phyloP scores from a whole-genome alignment of 768 basidiomycete genomes.

The Boletus subparvulus region DNA sequence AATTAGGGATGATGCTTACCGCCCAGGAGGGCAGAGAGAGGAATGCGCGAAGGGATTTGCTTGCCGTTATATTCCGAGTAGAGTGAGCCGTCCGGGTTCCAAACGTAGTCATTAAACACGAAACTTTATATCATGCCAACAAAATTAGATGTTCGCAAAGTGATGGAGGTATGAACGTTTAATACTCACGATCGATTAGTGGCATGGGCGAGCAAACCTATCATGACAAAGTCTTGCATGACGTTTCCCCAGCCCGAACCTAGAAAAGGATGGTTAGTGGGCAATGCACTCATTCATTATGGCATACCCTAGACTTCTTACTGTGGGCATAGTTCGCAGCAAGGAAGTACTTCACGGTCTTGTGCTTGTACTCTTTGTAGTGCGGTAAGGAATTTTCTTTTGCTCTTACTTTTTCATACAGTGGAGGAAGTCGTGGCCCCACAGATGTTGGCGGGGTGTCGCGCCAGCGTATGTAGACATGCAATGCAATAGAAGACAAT shows the following conservation, averaged over 20 bases:
- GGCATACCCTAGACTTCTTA: slow-evolving; percentile 15
- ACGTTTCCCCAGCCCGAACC: slow-evolving; percentile 42
- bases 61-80: slow-evolving; percentile 40
- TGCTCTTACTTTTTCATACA: slow-evolving; percentile 39
- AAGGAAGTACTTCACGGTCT: slow-evolving; percentile 44
- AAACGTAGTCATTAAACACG: slow-evolving; percentile 46
- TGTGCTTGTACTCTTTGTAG: slow-evolving; percentile 37
- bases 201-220: slow-evolving; percentile 35
- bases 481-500: slow-evolving; percentile 7
- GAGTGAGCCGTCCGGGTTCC: slow-evolving; percentile 36
- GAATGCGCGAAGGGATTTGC: slow-evolving; percentile 40
- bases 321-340: slow-evolving; percentile 46
- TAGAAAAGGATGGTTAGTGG: slow-evolving; percentile 6
- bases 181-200: slow-evolving; percentile 36
- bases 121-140: slow-evolving; percentile 27
- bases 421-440: slow-evolving; percentile 34
- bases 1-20: slow-evolving; percentile 25
- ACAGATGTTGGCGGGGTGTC: not conserved
- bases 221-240: slow-evolving; percentile 42
- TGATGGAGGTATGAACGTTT: not conserved
- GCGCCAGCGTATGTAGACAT: slow-evolving; percentile 12
- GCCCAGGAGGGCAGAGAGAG: slow-evolving; percentile 39
- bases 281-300: not conserved
- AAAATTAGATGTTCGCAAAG: slow-evolving; percentile 1
- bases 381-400: slow-evolving; percentile 44